phyloP scores from a whole-genome alignment of 345 rosid species.

The Salix dunnii region DNA sequence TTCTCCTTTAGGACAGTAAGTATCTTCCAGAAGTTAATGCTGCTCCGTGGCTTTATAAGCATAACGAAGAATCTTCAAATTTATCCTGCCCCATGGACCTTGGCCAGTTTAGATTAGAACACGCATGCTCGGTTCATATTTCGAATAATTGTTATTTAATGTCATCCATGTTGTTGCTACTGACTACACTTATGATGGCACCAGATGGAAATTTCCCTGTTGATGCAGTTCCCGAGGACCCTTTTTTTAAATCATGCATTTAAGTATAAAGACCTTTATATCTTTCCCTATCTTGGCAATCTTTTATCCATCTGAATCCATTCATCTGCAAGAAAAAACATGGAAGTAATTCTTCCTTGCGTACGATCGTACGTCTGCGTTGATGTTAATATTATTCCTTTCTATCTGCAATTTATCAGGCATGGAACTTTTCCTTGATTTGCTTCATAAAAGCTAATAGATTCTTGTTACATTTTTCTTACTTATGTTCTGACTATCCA shows the following conservation, averaged over 20 bases:
- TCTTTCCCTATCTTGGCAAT: not conserved
- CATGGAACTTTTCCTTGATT: slow-evolving; percentile 6
- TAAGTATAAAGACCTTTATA: not conserved
- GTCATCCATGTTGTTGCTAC: not conserved
- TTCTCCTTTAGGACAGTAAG: not conserved
- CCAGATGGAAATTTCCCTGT: not conserved
- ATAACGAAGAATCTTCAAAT: not conserved
- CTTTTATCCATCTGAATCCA: not conserved
- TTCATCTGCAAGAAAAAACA: slow-evolving; percentile 3
- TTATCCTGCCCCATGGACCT: not conserved
- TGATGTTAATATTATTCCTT: slow-evolving; percentile 12
- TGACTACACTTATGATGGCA: not conserved
- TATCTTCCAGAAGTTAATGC: not conserved
- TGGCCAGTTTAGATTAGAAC: not conserved
- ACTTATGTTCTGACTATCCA: slow-evolving; percentile 24
- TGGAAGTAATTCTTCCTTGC: slow-evolving; percentile 9
- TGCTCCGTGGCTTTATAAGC: not conserved
- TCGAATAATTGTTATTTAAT: not conserved
- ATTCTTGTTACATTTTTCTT: not conserved
- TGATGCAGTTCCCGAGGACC: not conserved
- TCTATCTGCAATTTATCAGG: slow-evolving; percentile 40
- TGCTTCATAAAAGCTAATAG: not conserved
- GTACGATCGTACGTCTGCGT: not conserved
- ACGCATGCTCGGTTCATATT: not conserved
- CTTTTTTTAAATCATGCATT: slow-evolving; percentile 6